Evolutionary conservation across 2,329 filamentous ascomycete genomes (phyloP).

Genomic region (Fusarium graminum): DNA sequence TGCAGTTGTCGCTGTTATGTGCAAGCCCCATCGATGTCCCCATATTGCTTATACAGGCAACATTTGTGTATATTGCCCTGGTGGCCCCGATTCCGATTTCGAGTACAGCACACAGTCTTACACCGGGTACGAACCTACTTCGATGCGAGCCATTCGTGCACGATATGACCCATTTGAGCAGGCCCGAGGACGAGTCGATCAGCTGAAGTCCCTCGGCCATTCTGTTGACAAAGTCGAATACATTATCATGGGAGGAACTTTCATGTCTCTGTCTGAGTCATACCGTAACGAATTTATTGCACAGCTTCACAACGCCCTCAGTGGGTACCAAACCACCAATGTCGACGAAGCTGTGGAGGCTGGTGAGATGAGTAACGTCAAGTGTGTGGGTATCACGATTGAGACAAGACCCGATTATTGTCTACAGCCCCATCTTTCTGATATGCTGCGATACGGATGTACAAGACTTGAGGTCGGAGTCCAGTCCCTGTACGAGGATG

Average conservation of each 20-base stretch:
- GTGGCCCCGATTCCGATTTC: conserved; percentile 97
- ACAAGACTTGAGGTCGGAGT: conserved; percentile 95
- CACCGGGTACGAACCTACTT: conserved; percentile 97
- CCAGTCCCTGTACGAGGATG: conserved; percentile 96
- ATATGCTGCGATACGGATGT: conserved; percentile 98
- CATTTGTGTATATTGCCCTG: conserved; percentile 98
- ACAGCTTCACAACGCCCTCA: conserved; percentile 95
- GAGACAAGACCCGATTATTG: conserved; percentile 98
- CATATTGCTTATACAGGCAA: conserved; percentile 99
- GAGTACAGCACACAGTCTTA: conserved; percentile 99
- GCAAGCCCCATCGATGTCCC: conserved; percentile 96
- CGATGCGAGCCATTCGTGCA: conserved; percentile 96
- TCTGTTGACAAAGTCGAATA: conserved; percentile 99
- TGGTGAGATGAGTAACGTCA: conserved; percentile 95
- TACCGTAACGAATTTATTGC: conserved; percentile 96
- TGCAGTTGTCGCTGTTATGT: conserved; percentile 99
- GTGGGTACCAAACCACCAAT: conserved; percentile 92
- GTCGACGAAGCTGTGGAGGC: conserved; percentile 96
- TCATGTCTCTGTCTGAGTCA: conserved; percentile 92
- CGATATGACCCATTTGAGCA: conserved; percentile 99
- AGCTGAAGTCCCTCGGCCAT: conserved; percentile 94
- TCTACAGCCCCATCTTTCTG: conserved; percentile 91
- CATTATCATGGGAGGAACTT: conserved; percentile 99
- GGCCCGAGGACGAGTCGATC: conserved; percentile 93
- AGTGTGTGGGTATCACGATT: conserved; percentile 98